phyloP scores from a whole-genome alignment of 306 rosid genomes.

The Lathyrus tuberosus region DNA sequence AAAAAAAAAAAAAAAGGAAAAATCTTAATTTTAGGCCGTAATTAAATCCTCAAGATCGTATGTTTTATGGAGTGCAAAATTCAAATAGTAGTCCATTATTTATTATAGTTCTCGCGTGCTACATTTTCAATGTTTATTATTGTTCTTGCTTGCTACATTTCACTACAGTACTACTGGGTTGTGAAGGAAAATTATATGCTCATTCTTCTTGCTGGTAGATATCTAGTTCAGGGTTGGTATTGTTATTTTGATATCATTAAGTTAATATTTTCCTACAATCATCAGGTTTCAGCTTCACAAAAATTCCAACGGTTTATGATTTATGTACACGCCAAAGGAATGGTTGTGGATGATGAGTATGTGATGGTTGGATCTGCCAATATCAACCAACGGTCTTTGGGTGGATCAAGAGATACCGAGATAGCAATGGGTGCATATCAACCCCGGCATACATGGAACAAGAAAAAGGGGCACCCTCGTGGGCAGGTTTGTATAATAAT shows the following conservation, averaged over 20 bases:
- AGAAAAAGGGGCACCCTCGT: slow-evolving; percentile 68
- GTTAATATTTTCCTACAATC: slow-evolving; percentile 26
- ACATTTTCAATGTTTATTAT: background rate
- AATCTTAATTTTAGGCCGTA: background rate
- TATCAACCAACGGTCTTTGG: slow-evolving; percentile 85
- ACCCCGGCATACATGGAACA: slow-evolving; percentile 66
- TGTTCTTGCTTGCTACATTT: background rate
- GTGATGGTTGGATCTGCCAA: slow-evolving; percentile 88
- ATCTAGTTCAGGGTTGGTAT: slow-evolving; percentile 30
- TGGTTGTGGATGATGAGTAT: slow-evolving; percentile 87
- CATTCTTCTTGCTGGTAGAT: slow-evolving; percentile 34
- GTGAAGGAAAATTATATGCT: slow-evolving; percentile 11
- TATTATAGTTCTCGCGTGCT: background rate
- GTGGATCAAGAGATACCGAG: slow-evolving; percentile 93
- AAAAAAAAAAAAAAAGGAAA: background rate
- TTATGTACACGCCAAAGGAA: slow-evolving; percentile 89
- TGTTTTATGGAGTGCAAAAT: slow-evolving; percentile 12
- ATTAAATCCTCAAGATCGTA: background rate
- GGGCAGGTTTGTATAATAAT: slow-evolving; percentile 66
- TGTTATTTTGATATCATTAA: slow-evolving; percentile 17
- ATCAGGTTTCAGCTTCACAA: slow-evolving; percentile 71
- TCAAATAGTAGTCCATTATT: slow-evolving; percentile 28
- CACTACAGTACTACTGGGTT: slow-evolving; percentile 5
- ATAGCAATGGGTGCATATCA: slow-evolving; percentile 97
- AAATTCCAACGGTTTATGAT: slow-evolving; percentile 77